Evolutionary conservation across 768 basidiomycete genomes (phyloP), one percentile per base, ranked within the genome.

Genomic region (Rhizopogon vinicolor): DNA sequence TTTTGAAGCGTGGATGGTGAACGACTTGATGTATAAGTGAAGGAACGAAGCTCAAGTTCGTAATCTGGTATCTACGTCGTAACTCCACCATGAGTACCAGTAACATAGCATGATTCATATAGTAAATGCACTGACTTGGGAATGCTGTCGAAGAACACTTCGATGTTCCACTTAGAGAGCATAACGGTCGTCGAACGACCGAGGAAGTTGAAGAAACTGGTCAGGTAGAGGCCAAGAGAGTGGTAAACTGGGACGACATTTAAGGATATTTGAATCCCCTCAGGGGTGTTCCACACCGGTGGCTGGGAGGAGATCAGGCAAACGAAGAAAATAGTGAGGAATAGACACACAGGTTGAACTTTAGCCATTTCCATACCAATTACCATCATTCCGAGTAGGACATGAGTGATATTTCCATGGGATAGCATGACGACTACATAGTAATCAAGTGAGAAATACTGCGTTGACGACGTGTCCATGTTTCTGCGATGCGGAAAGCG

Each of bases 201-300:
- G 12, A 80, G 53, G 41, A 80, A 73, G 0, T 71, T 53, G 9
- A 79, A 76, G 64, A 86, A 75, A 13, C 68, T 68, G 62, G 76
- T 80, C 0, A 63, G 44, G 58, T 82, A 76, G 5, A 85, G 67
- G n/a, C 72, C 87, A 59, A 79, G 84, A 1, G 78, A 68, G 58
- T 89, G 87, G 58, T 86, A 80, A 25, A 87, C 64, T 0, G 87
- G 87, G 3, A 88, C 69, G 58, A 81, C 79, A 0, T 72, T 80
- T 28, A 87, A 73, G 0, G 60, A 57, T 3, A 80, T 63, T 1
- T 79, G 76, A 4, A 78, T 61, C 16, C 72, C 73, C 49, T 76
- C 73, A 12, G 76, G 75, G 7, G 68, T 75, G 2, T 56, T 49
- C 1, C 68, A 69, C 5, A 63, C 61, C 39, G 72, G 70, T 6